phyloP scores from a whole-genome alignment of 116 monocot genomes.

The Papilionanthe hybrid region DNA sequence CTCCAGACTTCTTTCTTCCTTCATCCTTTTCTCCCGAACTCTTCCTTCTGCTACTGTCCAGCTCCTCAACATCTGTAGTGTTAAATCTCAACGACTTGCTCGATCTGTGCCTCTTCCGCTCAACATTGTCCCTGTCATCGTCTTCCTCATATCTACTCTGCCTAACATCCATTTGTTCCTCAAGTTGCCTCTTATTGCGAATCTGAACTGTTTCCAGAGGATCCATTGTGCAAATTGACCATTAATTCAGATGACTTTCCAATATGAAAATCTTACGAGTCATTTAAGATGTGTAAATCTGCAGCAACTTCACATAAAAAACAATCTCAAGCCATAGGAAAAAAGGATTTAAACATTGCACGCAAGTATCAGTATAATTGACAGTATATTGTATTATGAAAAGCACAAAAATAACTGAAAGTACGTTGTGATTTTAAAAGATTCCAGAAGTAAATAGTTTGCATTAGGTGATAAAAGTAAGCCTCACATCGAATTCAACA shows the following conservation, averaged over 20 bases:
- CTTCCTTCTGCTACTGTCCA: slow-evolving; percentile 34
- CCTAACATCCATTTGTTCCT: slow-evolving; percentile 27
- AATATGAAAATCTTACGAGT: neutral
- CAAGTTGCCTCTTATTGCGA: slow-evolving; percentile 34
- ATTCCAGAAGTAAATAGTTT: too few relatives aligned
- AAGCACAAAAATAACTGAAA: too few relatives aligned
- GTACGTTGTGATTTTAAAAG: too few relatives aligned
- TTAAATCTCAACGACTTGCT: slow-evolving; percentile 51
- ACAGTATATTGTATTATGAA: too few relatives aligned
- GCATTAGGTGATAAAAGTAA: too few relatives aligned
- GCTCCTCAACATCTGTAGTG: slow-evolving; percentile 36
- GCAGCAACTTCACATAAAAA: neutral
- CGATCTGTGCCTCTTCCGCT: slow-evolving; percentile 46
- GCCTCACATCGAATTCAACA: too few relatives aligned
- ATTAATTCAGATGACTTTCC: neutral
- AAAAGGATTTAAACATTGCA: neutral
- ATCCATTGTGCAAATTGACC: slow-evolving; percentile 31
- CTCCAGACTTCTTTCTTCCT: slow-evolving; percentile 30
- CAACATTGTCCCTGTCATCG: slow-evolving; percentile 37
- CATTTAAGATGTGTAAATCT: neutral
- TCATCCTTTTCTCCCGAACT: slow-evolving; percentile 39
- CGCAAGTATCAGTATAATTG: too few relatives aligned
- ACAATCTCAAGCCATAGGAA: neutral
- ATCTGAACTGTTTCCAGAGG: slow-evolving; percentile 35
- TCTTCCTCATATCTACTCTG: slow-evolving; percentile 35